Evolutionary conservation across 345 rosid genomes (phyloP).

Genomic region (Theobroma cacao): DNA sequence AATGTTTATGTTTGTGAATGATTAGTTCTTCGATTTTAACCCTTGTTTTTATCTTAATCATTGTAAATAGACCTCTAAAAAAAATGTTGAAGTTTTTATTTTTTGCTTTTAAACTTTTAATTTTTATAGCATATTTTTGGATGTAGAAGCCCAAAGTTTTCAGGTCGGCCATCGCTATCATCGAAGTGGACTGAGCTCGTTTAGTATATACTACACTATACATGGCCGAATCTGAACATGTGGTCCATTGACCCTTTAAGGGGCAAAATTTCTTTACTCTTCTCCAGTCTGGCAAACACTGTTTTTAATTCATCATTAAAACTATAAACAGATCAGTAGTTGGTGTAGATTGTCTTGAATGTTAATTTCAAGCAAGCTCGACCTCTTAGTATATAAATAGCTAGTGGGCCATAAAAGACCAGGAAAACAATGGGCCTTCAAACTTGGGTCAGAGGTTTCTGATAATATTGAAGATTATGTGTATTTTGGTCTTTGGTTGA

Average conservation of each 20-base stretch:
- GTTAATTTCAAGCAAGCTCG: background rate
- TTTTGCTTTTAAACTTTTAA: too few relatives aligned
- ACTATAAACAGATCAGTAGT: background rate
- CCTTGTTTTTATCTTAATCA: too few relatives aligned
- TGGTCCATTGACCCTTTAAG: background rate
- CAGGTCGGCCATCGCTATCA: background rate
- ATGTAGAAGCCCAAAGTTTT: background rate
- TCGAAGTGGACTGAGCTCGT: background rate
- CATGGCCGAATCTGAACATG: background rate
- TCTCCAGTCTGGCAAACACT: background rate
- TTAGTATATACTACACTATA: background rate
- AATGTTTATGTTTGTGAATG: too few relatives aligned
- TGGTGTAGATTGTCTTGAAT: background rate
- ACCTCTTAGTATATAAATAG: background rate
- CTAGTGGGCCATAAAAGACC: background rate
- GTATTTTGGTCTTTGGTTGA: background rate
- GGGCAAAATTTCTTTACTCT: background rate
- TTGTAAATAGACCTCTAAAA: too few relatives aligned
- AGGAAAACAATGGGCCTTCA: background rate
- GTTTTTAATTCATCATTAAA: background rate
- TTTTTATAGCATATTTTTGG: background rate
- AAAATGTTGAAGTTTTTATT: too few relatives aligned
- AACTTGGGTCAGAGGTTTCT: background rate
- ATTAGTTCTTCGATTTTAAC: too few relatives aligned
- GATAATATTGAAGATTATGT: background rate